Percentiles rank a stretch among this genome's conserved stretches.
phyloP scores from a whole-genome alignment of 768 basidiomycete species.

The Tubosaeta sp. region DNA sequence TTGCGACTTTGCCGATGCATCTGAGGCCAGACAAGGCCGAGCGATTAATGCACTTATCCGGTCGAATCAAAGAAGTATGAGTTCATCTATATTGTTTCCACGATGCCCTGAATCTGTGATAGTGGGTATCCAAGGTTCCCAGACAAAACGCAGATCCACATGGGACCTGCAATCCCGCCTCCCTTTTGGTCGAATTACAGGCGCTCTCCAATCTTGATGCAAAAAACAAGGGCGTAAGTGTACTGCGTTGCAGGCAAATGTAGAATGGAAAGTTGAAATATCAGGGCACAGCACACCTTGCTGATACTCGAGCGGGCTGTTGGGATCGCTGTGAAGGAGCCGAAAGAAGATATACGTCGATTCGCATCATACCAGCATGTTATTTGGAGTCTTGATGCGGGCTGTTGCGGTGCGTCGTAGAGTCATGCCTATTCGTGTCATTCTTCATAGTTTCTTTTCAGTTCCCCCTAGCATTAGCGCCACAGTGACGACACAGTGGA shows the following conservation, averaged over 20 bases:
- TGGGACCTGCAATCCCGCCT: slow-evolving; percentile 15
- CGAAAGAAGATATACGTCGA: slow-evolving; percentile 37
- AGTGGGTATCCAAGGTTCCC: slow-evolving; percentile 17
- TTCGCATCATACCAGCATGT: slow-evolving; percentile 54
- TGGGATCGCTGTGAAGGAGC: slow-evolving; percentile 33
- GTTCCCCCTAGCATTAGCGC: slow-evolving; percentile 31
- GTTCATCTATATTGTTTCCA: background rate
- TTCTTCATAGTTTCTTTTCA: slow-evolving; percentile 15
- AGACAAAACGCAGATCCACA: background rate
- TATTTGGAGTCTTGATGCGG: slow-evolving; percentile 44
- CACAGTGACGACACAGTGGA: slow-evolving; percentile 44
- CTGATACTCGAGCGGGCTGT: slow-evolving; percentile 36
- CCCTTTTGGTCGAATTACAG: slow-evolving; percentile 26
- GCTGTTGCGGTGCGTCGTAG: slow-evolving; percentile 35
- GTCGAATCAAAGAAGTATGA: slow-evolving; percentile 22
- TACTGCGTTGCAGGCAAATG: background rate
- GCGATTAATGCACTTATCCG: slow-evolving; percentile 14
- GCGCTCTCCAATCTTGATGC: slow-evolving; percentile 12
- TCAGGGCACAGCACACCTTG: slow-evolving; percentile 9
- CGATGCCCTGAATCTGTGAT: slow-evolving; percentile 1
- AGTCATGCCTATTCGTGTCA: background rate
- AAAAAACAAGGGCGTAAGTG: slow-evolving; percentile 17
- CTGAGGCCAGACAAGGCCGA: slow-evolving; percentile 2
- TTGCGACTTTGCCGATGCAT: slow-evolving; percentile 21
- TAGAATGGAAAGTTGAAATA: background rate